Evolutionary conservation across 805 yeast genomes (phyloP).

Genomic region (Myxozyma monticola): DNA sequence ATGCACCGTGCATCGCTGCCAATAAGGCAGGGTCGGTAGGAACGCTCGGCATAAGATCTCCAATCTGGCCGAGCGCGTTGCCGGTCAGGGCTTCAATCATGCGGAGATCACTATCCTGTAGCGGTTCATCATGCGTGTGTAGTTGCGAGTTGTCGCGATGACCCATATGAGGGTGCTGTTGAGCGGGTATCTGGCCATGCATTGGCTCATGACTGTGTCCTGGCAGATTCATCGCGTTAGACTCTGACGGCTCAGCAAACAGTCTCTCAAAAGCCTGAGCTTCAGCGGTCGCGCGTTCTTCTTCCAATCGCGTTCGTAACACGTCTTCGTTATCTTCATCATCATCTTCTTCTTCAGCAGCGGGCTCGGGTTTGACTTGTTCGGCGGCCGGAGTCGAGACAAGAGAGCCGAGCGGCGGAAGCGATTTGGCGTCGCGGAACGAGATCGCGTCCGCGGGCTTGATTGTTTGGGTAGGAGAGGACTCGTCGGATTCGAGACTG

Average conservation of each 20-base stretch:
- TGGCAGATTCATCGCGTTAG: neutral
- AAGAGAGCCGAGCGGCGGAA: too few relatives aligned
- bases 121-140: constrained; percentile 1
- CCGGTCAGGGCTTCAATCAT: constrained; percentile 16
- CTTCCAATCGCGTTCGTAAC: neutral
- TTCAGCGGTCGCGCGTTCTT: neutral
- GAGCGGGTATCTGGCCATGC: constrained; percentile 1
- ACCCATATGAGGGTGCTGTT: neutral
- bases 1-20: too few relatives aligned
- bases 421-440: constrained; percentile 16
- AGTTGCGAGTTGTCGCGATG: neutral
- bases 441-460: constrained; percentile 31
- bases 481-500: constrained; percentile 12
- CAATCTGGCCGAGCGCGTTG: neutral
- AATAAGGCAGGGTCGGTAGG: constrained; percentile 11
- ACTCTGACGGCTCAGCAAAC: constrained; percentile 3
- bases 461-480: constrained; percentile 21
- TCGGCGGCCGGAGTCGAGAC: too few relatives aligned
- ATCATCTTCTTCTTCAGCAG: constrained; percentile 6
- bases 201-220: neutral
- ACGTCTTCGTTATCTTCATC: neutral
- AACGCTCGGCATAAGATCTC: neutral
- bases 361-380: too few relatives aligned
- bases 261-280: constrained; percentile 5
- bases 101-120: constrained; percentile 7